Percentiles rank a stretch among this genome's conserved stretches.
phyloP scores from a whole-genome alignment of 2,329 filamentous ascomycete species.

The Shiraia bambusicola region DNA sequence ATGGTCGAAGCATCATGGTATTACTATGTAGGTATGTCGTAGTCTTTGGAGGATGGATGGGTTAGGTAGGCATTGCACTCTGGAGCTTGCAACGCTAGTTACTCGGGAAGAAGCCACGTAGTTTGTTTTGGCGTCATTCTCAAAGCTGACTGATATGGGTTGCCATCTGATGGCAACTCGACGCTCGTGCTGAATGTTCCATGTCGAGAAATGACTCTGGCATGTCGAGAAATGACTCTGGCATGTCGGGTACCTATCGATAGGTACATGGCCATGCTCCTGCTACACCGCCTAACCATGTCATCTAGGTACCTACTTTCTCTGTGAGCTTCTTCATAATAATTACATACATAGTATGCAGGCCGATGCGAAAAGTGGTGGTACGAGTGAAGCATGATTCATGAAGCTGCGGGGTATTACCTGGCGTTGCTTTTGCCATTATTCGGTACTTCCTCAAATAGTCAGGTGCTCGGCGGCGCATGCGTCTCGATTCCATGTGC shows the following conservation, averaged over 20 bases:
- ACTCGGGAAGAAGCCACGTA: constrained; percentile 23
- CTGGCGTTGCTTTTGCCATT: constrained; percentile 17
- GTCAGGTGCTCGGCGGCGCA: constrained; percentile 37
- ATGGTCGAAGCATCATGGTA: constrained; percentile 7
- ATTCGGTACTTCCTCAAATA: constrained; percentile 17
- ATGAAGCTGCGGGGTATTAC: constrained; percentile 13
- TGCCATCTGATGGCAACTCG: constrained; percentile 10
- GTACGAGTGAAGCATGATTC: background rate
- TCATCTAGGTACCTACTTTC: no score
- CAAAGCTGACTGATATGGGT: constrained; percentile 6
- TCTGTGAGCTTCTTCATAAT: background rate
- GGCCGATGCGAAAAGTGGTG: background rate
- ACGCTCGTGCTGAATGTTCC: constrained; percentile 11
- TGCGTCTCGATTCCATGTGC: constrained; percentile 32
- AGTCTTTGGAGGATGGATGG: constrained; percentile 9
- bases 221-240: constrained; percentile 20
- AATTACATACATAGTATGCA: no score
- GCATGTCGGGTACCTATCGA: constrained; percentile 16
- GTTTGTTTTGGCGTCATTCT: constrained; percentile 21
- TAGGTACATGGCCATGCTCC: constrained; percentile 14
- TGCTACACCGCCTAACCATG: constrained; percentile 22
- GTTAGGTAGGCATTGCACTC: constrained; percentile 9
- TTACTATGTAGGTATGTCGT: no score
- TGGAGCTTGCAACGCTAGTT: no score
- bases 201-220: constrained; percentile 22